Evolutionary conservation across 2,329 filamentous ascomycete genomes (phyloP).

Genomic region (Sarocladium kiliense): DNA sequence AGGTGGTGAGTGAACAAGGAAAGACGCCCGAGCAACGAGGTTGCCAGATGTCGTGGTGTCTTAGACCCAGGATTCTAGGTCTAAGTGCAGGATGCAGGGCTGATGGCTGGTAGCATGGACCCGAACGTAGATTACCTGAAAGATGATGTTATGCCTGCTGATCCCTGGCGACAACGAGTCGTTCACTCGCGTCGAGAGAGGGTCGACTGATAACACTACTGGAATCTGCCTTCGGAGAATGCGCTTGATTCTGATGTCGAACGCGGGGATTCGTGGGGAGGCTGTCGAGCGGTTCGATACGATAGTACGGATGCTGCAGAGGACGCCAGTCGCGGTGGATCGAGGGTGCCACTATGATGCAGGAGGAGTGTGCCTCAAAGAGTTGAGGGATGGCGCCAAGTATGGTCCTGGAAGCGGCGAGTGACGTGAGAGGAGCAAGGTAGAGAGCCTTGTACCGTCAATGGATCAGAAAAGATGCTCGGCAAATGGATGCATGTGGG

Average conservation of each 20-base stretch:
- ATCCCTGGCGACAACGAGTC: slow-evolving; percentile 3
- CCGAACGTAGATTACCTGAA: neutral
- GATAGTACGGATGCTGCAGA: neutral
- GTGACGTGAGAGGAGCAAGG: neutral
- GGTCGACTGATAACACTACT: neutral
- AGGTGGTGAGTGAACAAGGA: neutral
- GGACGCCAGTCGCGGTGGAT: neutral
- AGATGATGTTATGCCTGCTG: slow-evolving; percentile 6
- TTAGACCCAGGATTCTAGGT: slow-evolving; percentile 6
- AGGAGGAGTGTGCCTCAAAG: neutral
- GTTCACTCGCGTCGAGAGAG: neutral
- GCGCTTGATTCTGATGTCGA: neutral
- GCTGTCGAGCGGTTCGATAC: neutral
- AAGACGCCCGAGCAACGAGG: neutral
- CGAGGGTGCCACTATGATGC: slow-evolving; percentile 8
- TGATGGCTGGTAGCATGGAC: slow-evolving; percentile 1
- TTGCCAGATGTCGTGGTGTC: slow-evolving; percentile 2
- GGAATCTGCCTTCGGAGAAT: neutral
- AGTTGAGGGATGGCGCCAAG: slow-evolving; percentile 4
- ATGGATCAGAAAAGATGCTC: neutral
- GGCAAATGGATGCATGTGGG: neutral
- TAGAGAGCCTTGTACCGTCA: neutral
- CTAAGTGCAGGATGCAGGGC: slow-evolving; percentile 3
- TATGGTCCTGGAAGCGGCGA: neutral
- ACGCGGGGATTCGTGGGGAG: slow-evolving; percentile 7